A percentile compares a stretch with the other conserved stretches of the same genome.
phyloP scores from a whole-genome alignment of 176 grass and related monocot genomes.

The Triticum timopheevii region DNA sequence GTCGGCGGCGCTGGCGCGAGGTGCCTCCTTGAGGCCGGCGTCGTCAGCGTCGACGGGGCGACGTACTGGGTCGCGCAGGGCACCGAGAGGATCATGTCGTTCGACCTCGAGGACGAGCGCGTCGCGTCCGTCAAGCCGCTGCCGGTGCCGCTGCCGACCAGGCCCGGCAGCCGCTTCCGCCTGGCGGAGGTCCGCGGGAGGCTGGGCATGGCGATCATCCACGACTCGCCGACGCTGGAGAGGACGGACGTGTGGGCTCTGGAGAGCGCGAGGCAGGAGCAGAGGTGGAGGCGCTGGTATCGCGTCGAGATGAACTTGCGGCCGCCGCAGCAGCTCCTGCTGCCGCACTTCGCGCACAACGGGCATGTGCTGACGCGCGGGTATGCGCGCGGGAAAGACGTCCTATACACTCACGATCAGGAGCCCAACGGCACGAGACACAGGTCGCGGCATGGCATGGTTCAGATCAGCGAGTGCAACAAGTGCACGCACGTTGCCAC shows the following conservation, averaged over 20 bases:
- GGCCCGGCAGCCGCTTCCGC: background rate
- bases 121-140: no score
- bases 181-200: background rate
- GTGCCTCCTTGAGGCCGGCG: background rate
- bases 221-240: background rate
- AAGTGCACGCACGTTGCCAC: no score
- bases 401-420: background rate
- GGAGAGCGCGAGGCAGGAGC: background rate
- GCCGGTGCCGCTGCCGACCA: no score
- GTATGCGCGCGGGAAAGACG: background rate
- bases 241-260: background rate
- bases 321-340: background rate
- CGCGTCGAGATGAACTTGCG: background rate
- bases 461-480: background rate
- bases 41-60: background rate
- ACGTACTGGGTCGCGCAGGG: background rate
- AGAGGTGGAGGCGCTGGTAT: background rate
- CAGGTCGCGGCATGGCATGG: background rate
- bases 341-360: background rate
- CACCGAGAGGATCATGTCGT: background rate
- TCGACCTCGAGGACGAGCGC: background rate
- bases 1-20: background rate
- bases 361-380: background rate
- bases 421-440: background rate
- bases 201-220: background rate